Base-by-base conservation (phyloP, 2,329 filamentous ascomycete species). In the Reticulascus tulasneorum region DNA sequence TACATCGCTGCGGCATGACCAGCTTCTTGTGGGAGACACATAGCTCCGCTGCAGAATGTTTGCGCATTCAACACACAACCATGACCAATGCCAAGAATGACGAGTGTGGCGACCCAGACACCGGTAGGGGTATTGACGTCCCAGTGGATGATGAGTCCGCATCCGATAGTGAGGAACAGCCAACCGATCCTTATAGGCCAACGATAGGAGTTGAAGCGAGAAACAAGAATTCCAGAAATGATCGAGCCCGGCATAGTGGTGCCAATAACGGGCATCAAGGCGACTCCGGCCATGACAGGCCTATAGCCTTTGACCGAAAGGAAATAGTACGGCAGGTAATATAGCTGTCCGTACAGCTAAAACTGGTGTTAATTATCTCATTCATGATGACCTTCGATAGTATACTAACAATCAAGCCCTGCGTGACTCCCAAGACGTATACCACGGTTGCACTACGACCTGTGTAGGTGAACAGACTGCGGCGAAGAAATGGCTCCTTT, bases 141-240 rank as follows among this genome's bases (percentile, higher is more conserved):
- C 47, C 47, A 49, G 16, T 33, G 29, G 10, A 49, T 33, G 29
- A 48, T 27, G 2, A 49, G 37, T 9, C 47, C 47, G 13, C 36
- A 36, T 2, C 40, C 45, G 4, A 49, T 16, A 2, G 26, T 20
- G 17, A 42, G 36, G 9, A 44, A 22, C 9, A 52, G 46, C 59
- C 62, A 66, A 13, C 62, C 62, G 26, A 51, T 38, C 49, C 57
- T 59, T 38, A 64, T 57, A 11, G 61, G 50, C 58, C 58, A 62
- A 20, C 63, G 58, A 46, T 55, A 63, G 33, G 45, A 53, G 21
- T 59, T 58, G 26, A 51, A 50, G 2, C 52, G 51, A 2, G 59
- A 54, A 2, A 58, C 53, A 4, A 59, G 30, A 12, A 54, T 29
- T 8, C 51, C 53, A 13, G 52, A 50, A 21, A 63, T 37, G 35